Conservation (phyloP, 2,329 filamentous ascomycete genomes). For the Colletotrichum euphorbiae region DNA sequence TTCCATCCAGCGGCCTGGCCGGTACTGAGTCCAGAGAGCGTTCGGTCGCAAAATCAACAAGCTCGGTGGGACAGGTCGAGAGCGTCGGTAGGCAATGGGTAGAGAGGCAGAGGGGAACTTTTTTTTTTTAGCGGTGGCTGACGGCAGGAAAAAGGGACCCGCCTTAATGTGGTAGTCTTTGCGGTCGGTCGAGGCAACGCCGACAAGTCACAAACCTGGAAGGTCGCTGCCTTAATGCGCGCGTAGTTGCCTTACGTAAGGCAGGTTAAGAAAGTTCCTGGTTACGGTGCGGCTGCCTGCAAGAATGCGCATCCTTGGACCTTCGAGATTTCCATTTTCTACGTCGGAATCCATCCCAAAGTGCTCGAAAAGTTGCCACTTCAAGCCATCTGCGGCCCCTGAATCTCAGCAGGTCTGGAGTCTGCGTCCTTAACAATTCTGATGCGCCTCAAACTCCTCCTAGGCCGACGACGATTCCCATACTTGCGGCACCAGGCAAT, state of each 20-base stretch:
- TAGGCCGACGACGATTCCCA: background rate
- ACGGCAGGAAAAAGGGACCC: slow-evolving; percentile 53
- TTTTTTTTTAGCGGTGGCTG: slow-evolving; percentile 60
- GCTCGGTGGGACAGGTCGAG: background rate
- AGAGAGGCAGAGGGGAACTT: slow-evolving; percentile 30
- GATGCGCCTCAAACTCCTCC: background rate
- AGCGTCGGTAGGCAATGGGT: background rate
- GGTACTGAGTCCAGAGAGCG: background rate
- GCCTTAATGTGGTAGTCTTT: background rate
- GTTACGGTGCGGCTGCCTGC: too few relatives aligned
- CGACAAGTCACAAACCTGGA: too few relatives aligned
- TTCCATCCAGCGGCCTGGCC: slow-evolving; percentile 32
- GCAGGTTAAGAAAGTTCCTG: too few relatives aligned
- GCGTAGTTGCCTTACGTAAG: too few relatives aligned
- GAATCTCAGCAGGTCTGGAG: too few relatives aligned
- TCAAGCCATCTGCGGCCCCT: too few relatives aligned
- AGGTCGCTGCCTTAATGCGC: too few relatives aligned
- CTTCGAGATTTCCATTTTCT: too few relatives aligned
- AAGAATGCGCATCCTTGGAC: too few relatives aligned
- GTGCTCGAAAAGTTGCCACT: too few relatives aligned
- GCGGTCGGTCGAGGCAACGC: background rate
- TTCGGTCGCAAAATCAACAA: slow-evolving; percentile 29
- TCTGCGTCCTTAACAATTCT: background rate
- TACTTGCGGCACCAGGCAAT: background rate
- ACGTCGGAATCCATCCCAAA: too few relatives aligned